Evolutionary conservation across 768 basidiomycete species (phyloP).

Genomic region (Naganishia vaughanmartiniae): DNA sequence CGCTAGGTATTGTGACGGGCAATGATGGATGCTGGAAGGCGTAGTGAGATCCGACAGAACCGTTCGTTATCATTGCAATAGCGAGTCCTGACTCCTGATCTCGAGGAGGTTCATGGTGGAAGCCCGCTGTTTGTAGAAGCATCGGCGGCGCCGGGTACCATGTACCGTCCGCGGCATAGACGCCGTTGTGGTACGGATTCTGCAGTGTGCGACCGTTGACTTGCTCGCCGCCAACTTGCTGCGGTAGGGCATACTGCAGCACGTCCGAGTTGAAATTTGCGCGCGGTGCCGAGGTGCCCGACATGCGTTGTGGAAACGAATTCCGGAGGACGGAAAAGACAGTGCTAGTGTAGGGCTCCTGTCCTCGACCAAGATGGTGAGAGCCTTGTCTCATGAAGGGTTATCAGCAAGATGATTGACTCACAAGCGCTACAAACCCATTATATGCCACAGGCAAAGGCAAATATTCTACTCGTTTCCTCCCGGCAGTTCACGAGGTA

Average conservation of each 20-base stretch:
- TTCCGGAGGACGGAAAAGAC: not conserved
- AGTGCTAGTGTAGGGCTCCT: not conserved
- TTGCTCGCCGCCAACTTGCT: not conserved
- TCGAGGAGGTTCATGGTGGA: not conserved
- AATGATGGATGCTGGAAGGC: not conserved
- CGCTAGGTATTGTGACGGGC: conserved; percentile 4
- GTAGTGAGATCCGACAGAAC: not conserved
- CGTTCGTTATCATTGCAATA: not conserved
- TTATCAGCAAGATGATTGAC: not conserved
- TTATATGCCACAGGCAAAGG: not conserved
- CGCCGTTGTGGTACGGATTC: not conserved
- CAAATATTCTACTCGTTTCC: not conserved
- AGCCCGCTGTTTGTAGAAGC: not conserved
- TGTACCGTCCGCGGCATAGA: not conserved
- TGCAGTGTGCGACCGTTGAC: not conserved
- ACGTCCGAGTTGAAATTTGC: not conserved
- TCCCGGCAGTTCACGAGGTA: not conserved
- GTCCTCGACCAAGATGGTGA: not conserved
- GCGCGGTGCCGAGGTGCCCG: not conserved
- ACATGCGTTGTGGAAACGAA: conserved; percentile 1
- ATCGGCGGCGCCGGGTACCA: not conserved
- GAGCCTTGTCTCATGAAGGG: no score
- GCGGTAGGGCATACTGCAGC: not conserved
- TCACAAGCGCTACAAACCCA: not conserved
- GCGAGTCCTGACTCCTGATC: not conserved